These are phyloP conservation scores for Eucalyptus sideroxylon DNA, from an alignment of 345 rosid genomes.

Conservation along the genomic window DNA sequence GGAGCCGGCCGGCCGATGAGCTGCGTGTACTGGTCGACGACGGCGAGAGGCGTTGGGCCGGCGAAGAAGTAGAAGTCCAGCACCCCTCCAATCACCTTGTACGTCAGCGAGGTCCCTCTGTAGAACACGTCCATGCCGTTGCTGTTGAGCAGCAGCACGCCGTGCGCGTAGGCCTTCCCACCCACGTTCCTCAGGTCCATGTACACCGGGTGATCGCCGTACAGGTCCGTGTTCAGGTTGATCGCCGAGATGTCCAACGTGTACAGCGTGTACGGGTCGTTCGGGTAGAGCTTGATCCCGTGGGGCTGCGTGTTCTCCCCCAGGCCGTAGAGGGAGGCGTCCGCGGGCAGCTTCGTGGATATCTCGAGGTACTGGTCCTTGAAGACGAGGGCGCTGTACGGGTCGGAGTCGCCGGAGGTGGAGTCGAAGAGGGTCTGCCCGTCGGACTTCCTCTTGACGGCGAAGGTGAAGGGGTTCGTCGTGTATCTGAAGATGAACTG, in stretches of 20 bases:
- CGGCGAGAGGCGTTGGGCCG: constrained; percentile 66
- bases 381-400: constrained; percentile 60
- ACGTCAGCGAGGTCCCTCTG: constrained; percentile 71
- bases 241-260: constrained; percentile 80
- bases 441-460: constrained; percentile 71
- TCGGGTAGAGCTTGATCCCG: constrained; percentile 81
- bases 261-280: constrained; percentile 90
- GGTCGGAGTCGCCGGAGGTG: constrained; percentile 30
- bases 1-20: constrained; percentile 94
- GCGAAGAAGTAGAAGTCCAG: constrained; percentile 83
- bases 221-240: constrained; percentile 75
- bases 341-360: constrained; percentile 71
- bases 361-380: constrained; percentile 97
- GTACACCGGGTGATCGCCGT: constrained; percentile 90
- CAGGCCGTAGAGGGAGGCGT: constrained; percentile 80
- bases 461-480: constrained; percentile 75
- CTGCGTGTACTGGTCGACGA: constrained; percentile 78
- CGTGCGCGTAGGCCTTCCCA: constrained; percentile 58
- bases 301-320: constrained; percentile 96
- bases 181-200: constrained; percentile 90
- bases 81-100: constrained; percentile 90
- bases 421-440: constrained; percentile 79
- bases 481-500: constrained; percentile 57
- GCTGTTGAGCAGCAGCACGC: constrained; percentile 74
- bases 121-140: constrained; percentile 98